These are phyloP conservation scores for Elaeis oleifera DNA, from an alignment of 202 grass and related monocot genomes.

Conservation along the genomic window DNA sequence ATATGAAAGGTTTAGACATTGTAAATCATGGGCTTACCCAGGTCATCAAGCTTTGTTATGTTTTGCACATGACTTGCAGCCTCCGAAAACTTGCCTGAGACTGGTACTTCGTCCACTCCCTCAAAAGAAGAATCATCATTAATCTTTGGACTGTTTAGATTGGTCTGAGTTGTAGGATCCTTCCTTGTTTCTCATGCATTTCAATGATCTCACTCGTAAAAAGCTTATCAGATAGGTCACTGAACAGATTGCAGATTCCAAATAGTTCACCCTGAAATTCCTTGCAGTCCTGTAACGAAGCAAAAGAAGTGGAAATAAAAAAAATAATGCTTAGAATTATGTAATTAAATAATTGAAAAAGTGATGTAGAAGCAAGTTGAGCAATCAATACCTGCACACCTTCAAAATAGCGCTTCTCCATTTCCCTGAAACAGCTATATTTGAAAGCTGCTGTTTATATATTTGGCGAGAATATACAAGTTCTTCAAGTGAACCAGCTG, in stretches of 20 bases:
- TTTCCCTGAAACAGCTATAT: constrained; percentile 93
- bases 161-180: constrained; percentile 26
- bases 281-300: constrained; percentile 61
- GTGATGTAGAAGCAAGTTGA: neutral
- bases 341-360: neutral
- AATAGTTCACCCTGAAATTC: constrained; percentile 96
- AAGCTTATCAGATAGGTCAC: constrained; percentile 83
- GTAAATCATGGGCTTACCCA: constrained; percentile 29
- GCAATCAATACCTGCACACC: constrained; percentile 73
- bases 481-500: constrained; percentile 94
- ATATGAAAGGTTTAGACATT: too few relatives aligned
- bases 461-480: constrained; percentile 89
- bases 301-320: neutral
- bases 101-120: constrained; percentile 11
- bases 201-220: constrained; percentile 98
- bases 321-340: neutral
- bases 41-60: constrained; percentile 31
- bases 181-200: constrained; percentile 77
- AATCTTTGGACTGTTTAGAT: constrained; percentile 37
- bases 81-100: constrained; percentile 9
- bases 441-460: constrained; percentile 94
- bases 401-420: constrained; percentile 90
- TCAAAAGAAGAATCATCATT: constrained; percentile 37
- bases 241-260: constrained; percentile 96
- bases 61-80: constrained; percentile 26